Evolutionary conservation across 176 grass and related monocot species (phyloP), one percentile per base, ranked within the genome.

Genomic region (Themeda triandra): DNA sequence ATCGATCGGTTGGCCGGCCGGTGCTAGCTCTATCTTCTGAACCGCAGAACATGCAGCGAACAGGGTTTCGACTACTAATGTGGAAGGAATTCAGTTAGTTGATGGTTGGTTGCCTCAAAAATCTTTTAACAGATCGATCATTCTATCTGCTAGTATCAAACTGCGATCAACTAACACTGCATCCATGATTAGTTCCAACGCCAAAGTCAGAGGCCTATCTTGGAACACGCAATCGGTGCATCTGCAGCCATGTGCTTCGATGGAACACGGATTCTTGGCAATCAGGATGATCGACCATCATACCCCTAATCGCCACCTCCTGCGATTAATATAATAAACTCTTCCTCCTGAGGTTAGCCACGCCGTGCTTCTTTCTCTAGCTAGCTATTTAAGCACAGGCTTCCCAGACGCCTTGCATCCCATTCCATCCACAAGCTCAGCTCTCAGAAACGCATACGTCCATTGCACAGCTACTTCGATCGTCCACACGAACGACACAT

Each of bases 11-110:
- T 49, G 46, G 15, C 46, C 46, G 46, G 15, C 46, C 46, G 49
- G 15, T 51, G 24, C 8, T 58, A 44, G 23, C 3, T 63, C 59
- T 11, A 63, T 13, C 25, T 68, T 40, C 10, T 8, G 15, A 67
- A 46, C 17, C n/a, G 31, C 19, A 30, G 84, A 86, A 87, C 78
- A 76, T 82, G 85, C 62, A 30, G 33, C 31, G 46, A 39, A 48
- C 46, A 85, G 73, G 73, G 72, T 58, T 69, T 77, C 46, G 31
- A 42, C 56, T 30, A 54, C 23, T 49, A 4, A 15, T 66, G n/a
- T 56, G 77, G 25, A 73, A 51, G 37, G 59, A 82, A 33, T 23
- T 49, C 6, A 3, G 78, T 87, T 82, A 59, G 46, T 69, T 75
- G 78, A 40, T 30, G 41, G 56, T 29, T 33, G 8, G 64, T 69